These are phyloP conservation scores for Phytophthora sp. DNA, from an alignment of 352 stramenopile species.

Conservation along the genomic window DNA sequence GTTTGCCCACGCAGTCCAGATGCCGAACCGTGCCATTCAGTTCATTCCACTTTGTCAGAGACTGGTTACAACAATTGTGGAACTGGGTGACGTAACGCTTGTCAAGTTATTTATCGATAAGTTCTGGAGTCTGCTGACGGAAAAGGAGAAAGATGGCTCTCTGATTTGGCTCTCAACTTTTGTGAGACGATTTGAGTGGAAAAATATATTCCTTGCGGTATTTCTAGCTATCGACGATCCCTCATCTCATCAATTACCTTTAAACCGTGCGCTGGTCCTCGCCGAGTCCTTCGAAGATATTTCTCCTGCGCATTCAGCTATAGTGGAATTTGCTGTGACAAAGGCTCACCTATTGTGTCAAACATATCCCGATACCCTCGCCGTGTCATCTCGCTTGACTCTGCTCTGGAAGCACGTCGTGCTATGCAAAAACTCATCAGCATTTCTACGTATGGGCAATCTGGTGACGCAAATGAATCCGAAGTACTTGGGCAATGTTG, in stretches of 20 bases:
- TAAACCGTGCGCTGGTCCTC: conserved; percentile 8
- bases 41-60: conserved; percentile 5
- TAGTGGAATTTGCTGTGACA: conserved; percentile 1
- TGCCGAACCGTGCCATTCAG: not conserved
- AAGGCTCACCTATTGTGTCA: conserved; percentile 3
- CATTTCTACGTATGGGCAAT: conserved; percentile 1
- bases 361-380: not conserved
- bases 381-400: not conserved
- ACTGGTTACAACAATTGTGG: not conserved
- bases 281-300: conserved; percentile 1
- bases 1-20: not conserved
- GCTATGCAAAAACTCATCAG: not conserved
- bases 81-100: not conserved
- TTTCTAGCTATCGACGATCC: conserved; percentile 1
- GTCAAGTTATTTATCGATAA: conserved; percentile 13
- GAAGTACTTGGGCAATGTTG: conserved; percentile 4
- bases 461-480: conserved; percentile 4
- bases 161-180: conserved; percentile 1
- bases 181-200: conserved; percentile 8
- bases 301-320: not conserved
- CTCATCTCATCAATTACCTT: not conserved
- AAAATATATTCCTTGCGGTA: not conserved
- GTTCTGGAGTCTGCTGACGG: conserved; percentile 6
- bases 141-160: conserved; percentile 7
- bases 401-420: too few relatives aligned